Evolutionary conservation across 192 early-diverging fungal genomes (phyloP), one percentile per base, ranked within the genome.

Genomic region (Neocallimastix lanati): DNA sequence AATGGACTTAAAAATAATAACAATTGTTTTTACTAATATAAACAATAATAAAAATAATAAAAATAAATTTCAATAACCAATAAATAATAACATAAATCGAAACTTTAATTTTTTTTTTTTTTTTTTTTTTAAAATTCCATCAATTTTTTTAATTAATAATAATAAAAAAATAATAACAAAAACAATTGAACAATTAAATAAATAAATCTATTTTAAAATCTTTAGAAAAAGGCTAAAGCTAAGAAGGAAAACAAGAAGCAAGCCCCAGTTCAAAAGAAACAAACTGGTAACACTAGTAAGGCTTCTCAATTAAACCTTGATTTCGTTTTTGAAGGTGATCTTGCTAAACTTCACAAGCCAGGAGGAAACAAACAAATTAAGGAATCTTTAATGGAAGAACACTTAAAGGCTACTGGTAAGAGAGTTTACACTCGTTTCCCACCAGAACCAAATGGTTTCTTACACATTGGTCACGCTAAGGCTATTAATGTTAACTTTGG

Each of bases 401-500:
- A 99, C 83, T 87, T 99, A 35, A 90, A 92, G 78, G 91, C 91
- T 12, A 99, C 98, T 1, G 92, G 92, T 58, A 94, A 95, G 25
- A 91, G 91, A 82, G 97, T 99, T 18, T 81, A 98, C 25, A 99
- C 98, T 18, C 96, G 98, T 40, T 99, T 99, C 88, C 98, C 98
- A 28, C 98, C 98, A 78, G 98, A 99, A 89, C 98, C 98, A 78
- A 99, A 99, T 84, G 97, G 98, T 28, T 97, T 92, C 87, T 87
- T 99, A 77, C 97, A 99, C 85, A 98, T 99, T 85, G 97, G 98
- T 78, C 98, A 99, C 83, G 96, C 96, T 80, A 99, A 99, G 86
- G 98, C 97, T 58, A 97, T 99, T 88, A 99, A 99, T 84, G 92
- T 99, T 82, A 99, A 97, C 88, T 99, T 99, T 92, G 98, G 97